Evolutionary conservation across 768 basidiomycete genomes (phyloP).

Genomic region (Termitomyces sp.): DNA sequence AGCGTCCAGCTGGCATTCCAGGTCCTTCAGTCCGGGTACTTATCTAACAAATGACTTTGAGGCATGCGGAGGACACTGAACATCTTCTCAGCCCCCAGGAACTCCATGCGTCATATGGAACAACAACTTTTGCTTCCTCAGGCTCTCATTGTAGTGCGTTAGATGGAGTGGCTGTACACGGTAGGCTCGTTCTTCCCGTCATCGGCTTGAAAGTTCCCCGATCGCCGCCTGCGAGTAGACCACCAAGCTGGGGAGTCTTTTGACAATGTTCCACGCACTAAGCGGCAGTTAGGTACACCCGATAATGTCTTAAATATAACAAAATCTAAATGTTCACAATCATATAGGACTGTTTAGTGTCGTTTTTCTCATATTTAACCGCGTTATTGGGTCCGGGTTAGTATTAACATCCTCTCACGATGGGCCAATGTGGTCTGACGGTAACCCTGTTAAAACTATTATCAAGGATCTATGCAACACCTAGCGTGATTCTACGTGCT

Average conservation of each 20-base stretch:
- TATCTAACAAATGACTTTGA: background rate
- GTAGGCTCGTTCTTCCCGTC: background rate
- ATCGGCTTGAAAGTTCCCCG: background rate
- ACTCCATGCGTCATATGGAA: background rate
- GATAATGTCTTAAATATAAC: background rate
- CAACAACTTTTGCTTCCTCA: background rate
- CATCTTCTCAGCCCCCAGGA: background rate
- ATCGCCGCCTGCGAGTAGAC: background rate
- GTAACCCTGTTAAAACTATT: background rate
- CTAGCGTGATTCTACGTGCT: constrained; percentile 58
- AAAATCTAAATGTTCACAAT: background rate
- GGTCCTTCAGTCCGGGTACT: background rate
- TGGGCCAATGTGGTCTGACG: background rate
- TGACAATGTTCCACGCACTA: constrained; percentile 12
- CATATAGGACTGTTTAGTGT: constrained; percentile 44
- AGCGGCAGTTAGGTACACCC: constrained; percentile 12
- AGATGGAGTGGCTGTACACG: background rate
- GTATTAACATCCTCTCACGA: constrained; percentile 17
- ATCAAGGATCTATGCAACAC: constrained; percentile 63
- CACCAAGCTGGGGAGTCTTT: constrained; percentile 13
- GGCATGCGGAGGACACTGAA: background rate
- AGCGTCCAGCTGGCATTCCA: too few relatives aligned
- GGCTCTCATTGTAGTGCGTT: background rate
- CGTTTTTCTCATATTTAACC: constrained; percentile 66
- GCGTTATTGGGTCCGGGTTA: constrained; percentile 66